These are phyloP conservation scores for Leccinum sublutescens DNA, from an alignment of 768 basidiomycete species.

Conservation along the genomic window DNA sequence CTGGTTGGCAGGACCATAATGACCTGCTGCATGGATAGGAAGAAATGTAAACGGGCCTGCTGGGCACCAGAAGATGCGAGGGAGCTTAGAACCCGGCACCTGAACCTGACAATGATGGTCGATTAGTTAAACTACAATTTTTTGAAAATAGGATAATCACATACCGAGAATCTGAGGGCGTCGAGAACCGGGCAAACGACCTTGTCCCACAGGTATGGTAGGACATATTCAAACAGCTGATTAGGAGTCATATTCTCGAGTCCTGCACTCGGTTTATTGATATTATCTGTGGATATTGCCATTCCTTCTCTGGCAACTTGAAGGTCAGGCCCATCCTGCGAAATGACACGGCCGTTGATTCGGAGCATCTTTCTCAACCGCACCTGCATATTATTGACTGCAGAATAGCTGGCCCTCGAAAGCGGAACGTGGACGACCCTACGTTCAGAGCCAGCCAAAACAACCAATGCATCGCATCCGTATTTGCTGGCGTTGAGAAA, in stretches of 20 bases:
- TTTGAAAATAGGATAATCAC: not conserved
- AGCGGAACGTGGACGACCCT: not conserved
- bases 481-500: not conserved
- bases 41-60: not conserved
- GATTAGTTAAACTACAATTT: not conserved
- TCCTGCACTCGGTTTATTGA: no score
- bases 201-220: not conserved
- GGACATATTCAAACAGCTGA: not conserved
- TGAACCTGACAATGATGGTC: not conserved
- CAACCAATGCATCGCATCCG: not conserved
- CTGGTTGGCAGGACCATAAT: not conserved
- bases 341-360: not conserved
- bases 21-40: not conserved
- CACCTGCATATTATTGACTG: not conserved
- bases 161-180: not conserved
- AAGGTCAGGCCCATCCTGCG: not conserved
- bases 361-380: not conserved
- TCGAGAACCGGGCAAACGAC: not conserved
- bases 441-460: not conserved
- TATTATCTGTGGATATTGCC: no score
- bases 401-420: not conserved
- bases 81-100: not conserved
- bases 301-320: no score
- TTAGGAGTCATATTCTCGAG: not conserved
- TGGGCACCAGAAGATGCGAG: not conserved